Evolutionary conservation across 2,329 filamentous ascomycete genomes (phyloP).

Genomic region (Ophiocordyceps australis): DNA sequence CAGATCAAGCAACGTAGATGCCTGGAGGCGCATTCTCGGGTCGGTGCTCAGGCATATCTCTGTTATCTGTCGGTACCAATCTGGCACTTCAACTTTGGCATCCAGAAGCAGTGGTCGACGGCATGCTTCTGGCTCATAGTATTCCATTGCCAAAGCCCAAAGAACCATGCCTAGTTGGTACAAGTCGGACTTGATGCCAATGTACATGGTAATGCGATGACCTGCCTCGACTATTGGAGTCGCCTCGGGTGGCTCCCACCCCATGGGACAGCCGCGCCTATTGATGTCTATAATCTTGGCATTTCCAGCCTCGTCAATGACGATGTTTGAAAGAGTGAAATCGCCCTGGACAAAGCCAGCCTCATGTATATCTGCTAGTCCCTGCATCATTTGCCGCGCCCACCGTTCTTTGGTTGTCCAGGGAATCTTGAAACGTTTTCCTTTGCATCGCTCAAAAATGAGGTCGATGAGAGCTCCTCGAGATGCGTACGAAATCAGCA

Average conservation of each 20-base stretch:
- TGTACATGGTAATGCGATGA: conserved; percentile 89
- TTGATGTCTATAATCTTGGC: conserved; percentile 99
- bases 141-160: conserved; percentile 74
- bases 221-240: conserved; percentile 69
- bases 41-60: conserved; percentile 57
- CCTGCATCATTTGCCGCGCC: conserved; percentile 81
- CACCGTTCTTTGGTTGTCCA: conserved; percentile 69
- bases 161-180: conserved; percentile 95
- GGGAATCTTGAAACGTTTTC: conserved; percentile 32
- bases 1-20: conserved; percentile 48
- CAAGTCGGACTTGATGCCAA: conserved; percentile 92
- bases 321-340: conserved; percentile 93
- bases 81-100: conserved; percentile 46
- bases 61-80: conserved; percentile 63
- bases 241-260: conserved; percentile 93
- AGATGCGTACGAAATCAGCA: conserved; percentile 77
- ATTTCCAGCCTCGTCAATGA: conserved; percentile 67
- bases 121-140: conserved; percentile 77
- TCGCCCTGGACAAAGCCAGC: conserved; percentile 94
- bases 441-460: conserved; percentile 59
- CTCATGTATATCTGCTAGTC: conserved; percentile 84
- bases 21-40: conserved; percentile 56
- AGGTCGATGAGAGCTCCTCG: conserved; percentile 80
- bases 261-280: conserved; percentile 85
- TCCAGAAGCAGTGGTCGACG: conserved; percentile 48